Conservation (phyloP, 192 early-diverging fungal genomes). For the Geranomyces variabilis region DNA sequence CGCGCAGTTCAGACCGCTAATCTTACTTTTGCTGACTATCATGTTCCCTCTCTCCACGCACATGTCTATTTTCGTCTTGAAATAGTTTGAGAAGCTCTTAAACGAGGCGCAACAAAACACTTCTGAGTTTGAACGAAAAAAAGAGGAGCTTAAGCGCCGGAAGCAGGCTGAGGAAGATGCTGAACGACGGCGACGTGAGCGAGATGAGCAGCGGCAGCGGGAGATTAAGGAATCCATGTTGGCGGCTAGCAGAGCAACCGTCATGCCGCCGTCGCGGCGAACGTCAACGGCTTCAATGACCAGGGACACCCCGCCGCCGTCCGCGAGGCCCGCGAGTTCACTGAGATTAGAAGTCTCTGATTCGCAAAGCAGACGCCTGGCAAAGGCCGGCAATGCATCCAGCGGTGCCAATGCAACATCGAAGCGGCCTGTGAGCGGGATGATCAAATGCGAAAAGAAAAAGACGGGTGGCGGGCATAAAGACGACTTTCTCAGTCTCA, state of each 20-base stretch:
- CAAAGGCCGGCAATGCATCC: not conserved
- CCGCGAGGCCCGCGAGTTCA: not conserved
- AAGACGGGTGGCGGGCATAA: slow-evolving; percentile 6
- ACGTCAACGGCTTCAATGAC: not conserved
- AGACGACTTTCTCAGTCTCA: slow-evolving; percentile 20
- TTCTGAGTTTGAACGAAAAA: slow-evolving; percentile 15
- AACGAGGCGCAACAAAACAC: slow-evolving; percentile 16
- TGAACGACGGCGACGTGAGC: slow-evolving; percentile 12
- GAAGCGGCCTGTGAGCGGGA: not conserved
- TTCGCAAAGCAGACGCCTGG: not conserved
- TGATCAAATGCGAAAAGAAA: not conserved
- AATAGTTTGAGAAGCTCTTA: slow-evolving; percentile 19
- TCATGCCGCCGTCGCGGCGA: slow-evolving; percentile 1
- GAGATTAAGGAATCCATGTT: slow-evolving; percentile 14
- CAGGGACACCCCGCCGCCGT: not conserved
- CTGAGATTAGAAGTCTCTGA: not conserved
- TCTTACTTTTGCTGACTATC: no score
- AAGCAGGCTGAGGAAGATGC: slow-evolving; percentile 6
- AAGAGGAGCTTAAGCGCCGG: not conserved
- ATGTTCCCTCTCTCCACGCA: not conserved
- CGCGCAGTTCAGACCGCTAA: no score
- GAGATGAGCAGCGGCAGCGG: not conserved
- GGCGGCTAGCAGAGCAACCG: not conserved
- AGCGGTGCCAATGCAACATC: not conserved
- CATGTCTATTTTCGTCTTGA: no score